phyloP scores from a whole-genome alignment of 2,329 filamentous ascomycete species.

The Penicillium freii region DNA sequence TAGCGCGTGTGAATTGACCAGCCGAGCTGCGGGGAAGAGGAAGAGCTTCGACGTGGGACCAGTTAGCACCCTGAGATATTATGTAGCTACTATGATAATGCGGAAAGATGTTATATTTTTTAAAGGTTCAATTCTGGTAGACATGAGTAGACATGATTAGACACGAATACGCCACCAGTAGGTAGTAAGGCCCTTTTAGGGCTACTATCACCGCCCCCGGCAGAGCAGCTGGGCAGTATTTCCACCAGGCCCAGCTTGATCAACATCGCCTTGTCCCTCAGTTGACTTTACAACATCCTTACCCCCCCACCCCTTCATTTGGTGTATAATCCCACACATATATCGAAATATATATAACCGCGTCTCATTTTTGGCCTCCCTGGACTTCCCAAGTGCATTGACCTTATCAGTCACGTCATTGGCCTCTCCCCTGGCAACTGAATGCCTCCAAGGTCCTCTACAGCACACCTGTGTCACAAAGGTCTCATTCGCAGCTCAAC shows the following conservation, averaged over 20 bases:
- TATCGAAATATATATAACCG: not conserved
- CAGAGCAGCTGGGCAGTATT: slow-evolving; percentile 5
- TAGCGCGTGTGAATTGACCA: slow-evolving; percentile 1
- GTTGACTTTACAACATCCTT: slow-evolving; percentile 14
- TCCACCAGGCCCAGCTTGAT: slow-evolving; percentile 4
- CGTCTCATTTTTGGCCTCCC: slow-evolving; percentile 8
- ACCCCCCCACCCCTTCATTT: slow-evolving; percentile 10
- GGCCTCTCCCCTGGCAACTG: slow-evolving; percentile 17
- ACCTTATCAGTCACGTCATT: slow-evolving; percentile 13
- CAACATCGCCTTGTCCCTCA: slow-evolving; percentile 7
- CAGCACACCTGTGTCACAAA: slow-evolving; percentile 23
- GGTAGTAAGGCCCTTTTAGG: slow-evolving; percentile 5
- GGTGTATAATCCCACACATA: not conserved
- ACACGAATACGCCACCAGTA: not conserved
- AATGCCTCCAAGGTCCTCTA: slow-evolving; percentile 41
- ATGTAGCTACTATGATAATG: slow-evolving; percentile 4
- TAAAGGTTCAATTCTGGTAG: too few species aligned
- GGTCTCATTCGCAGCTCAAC: slow-evolving; percentile 22
- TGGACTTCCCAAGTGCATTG: slow-evolving; percentile 12
- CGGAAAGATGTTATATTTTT: not conserved
- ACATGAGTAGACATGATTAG: not conserved
- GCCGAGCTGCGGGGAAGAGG: not conserved
- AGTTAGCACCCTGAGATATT: not conserved
- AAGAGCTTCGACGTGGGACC: not conserved
- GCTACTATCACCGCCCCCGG: slow-evolving; percentile 6